Evolutionary conservation across 2,329 filamentous ascomycete genomes (phyloP), one percentile per base, ranked within the genome.

Genomic region (Aspergillus tamarii): DNA sequence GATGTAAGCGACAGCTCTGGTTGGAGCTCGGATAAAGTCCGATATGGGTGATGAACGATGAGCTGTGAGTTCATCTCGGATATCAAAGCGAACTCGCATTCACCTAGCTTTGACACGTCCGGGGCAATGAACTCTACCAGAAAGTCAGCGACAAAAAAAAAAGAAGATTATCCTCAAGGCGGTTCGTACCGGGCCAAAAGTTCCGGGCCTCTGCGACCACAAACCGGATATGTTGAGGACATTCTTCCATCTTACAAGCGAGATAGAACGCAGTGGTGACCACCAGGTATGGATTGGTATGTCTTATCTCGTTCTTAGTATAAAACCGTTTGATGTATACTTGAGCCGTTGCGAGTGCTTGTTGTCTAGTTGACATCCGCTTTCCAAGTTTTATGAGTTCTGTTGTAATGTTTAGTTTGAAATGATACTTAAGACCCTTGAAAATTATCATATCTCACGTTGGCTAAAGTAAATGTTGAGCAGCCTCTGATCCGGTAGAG

Each of bases 171-270:
- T 30, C 54, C 32, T 56, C 58, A 48, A 55, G 53, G 61, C 36
- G 23, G 32, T 48, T 69, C 78, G 56, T 82, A 87, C 88, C 87
- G 72, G 92, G 89, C 92, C 93, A 97, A 64, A 96, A 85, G 63
- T 90, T 87, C 39, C 93, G 89, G 4, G 94, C 93, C 77, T 99
- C 95, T 54, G 88, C 90, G 12, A 95, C 89, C 63, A 99, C 90
- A 67, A 96, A 87, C 34, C 95, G 88, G 72, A 99, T 98, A 77
- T 99, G 95, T 77, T 98, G 94, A 3, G 95, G 95, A 57, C 90
- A 94, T 78, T 99, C 95, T 78, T 99, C 95, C 88, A 96, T 97
- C 81, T 99, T 99, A 82, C 93, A 97, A 23, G 95, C 94, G 41
- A 99, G 84, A 77, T 99, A 99, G 65, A 98, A 86, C 6, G 94